A percentile compares a stretch with the other conserved stretches of the same genome.
Conservation (phyloP, 1,284 basidiomycete species). For the Sanghuangporus baumii region DNA sequence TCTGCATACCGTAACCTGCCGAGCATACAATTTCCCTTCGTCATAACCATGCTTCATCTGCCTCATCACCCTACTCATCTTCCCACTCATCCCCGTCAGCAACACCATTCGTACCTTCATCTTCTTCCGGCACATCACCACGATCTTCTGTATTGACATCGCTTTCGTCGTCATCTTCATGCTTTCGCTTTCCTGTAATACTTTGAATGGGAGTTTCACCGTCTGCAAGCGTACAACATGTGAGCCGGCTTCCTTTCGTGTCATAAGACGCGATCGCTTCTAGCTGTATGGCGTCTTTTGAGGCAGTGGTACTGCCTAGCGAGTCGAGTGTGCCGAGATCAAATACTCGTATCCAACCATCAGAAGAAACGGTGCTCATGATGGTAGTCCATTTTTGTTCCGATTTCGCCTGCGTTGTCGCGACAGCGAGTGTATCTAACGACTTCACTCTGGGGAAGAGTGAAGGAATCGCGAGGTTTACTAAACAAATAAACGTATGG, state of each 20-base stretch:
- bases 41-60: slow-evolving; percentile 6
- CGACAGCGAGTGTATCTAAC: slow-evolving; percentile 54
- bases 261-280: slow-evolving; percentile 65
- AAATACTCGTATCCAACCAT: slow-evolving; percentile 78
- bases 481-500: not conserved
- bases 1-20: not conserved
- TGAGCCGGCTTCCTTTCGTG: slow-evolving; percentile 79
- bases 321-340: slow-evolving; percentile 52
- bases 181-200: slow-evolving; percentile 34
- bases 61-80: slow-evolving; percentile 15
- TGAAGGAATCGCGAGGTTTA: not conserved
- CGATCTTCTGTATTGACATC: slow-evolving; percentile 25
- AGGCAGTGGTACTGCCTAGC: not conserved
- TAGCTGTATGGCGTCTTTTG: slow-evolving; percentile 34
- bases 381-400: slow-evolving; percentile 48
- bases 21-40: not conserved
- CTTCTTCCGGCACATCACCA: slow-evolving; percentile 23
- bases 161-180: slow-evolving; percentile 26
- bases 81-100: slow-evolving; percentile 2
- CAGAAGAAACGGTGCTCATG: slow-evolving; percentile 74
- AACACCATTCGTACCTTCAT: slow-evolving; percentile 17
- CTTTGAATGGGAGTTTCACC: slow-evolving; percentile 33
- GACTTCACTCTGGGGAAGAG: slow-evolving; percentile 51
- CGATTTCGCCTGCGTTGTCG: slow-evolving; percentile 35
- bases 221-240: slow-evolving; percentile 71